Percentiles rank a stretch among this genome's conserved stretches.
These are phyloP conservation scores for Colletotrichum somersetense DNA, from an alignment of 2,329 filamentous ascomycete genomes.

Conservation along the genomic window DNA sequence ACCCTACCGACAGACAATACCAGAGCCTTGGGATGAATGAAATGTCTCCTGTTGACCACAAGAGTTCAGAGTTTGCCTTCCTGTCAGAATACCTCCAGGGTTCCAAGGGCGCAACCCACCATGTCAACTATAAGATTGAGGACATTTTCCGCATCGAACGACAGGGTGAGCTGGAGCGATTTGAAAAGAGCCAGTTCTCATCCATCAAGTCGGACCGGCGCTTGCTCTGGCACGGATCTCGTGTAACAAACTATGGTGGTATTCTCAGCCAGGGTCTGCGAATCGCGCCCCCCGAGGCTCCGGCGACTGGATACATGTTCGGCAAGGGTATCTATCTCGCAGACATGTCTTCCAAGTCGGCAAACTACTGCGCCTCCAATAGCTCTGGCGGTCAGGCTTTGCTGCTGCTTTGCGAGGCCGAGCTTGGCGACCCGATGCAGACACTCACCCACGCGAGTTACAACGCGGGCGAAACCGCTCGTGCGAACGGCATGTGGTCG, in stretches of 20 bases:
- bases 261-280: slow-evolving; percentile 89
- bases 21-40: slow-evolving; percentile 78
- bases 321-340: slow-evolving; percentile 91
- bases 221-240: slow-evolving; percentile 89
- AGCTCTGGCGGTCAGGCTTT: slow-evolving; percentile 78
- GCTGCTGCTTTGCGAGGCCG: slow-evolving; percentile 84
- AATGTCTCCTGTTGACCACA: slow-evolving; percentile 76
- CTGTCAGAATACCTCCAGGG: slow-evolving; percentile 76
- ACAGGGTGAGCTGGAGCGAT: slow-evolving; percentile 77
- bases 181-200: slow-evolving; percentile 67
- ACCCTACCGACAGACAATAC: slow-evolving; percentile 80
- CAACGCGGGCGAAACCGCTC: slow-evolving; percentile 73
- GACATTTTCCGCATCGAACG: slow-evolving; percentile 89
- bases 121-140: slow-evolving; percentile 69
- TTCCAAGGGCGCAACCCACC: slow-evolving; percentile 77
- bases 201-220: slow-evolving; percentile 74
- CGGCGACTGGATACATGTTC: slow-evolving; percentile 86
- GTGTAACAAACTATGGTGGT: slow-evolving; percentile 86
- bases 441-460: slow-evolving; percentile 70
- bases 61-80: slow-evolving; percentile 72
- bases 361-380: slow-evolving; percentile 77
- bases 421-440: slow-evolving; percentile 80
- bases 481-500: slow-evolving; percentile 69
- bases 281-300: slow-evolving; percentile 89
- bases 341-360: slow-evolving; percentile 86